A percentile compares a stretch with the other conserved stretches of the same genome.
Evolutionary conservation across 176 grass and related monocot species (phyloP).

Genomic region (Oryza meridionalis): DNA sequence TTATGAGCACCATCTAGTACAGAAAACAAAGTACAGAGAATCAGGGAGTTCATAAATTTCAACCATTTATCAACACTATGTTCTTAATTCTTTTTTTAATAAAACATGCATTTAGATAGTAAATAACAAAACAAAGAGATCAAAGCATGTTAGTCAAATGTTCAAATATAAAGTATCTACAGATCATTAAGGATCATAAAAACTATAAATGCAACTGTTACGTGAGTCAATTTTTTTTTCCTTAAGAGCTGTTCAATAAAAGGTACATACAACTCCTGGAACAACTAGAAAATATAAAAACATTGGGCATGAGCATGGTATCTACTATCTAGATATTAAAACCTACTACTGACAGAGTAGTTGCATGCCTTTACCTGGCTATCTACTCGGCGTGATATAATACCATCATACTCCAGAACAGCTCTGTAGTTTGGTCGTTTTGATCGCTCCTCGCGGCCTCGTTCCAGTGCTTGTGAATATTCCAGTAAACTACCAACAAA

Average conservation of each 20-base stretch:
- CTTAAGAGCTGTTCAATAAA: background rate
- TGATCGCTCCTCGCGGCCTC: slow-evolving; percentile 65
- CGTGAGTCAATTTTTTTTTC: slow-evolving; percentile 10
- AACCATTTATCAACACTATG: slow-evolving; percentile 16
- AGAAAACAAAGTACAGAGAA: background rate
- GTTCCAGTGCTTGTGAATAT: slow-evolving; percentile 69
- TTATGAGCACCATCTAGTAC: background rate
- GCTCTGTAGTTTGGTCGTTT: slow-evolving; percentile 82
- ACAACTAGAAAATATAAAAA: slow-evolving; percentile 22
- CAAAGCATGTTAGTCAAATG: background rate
- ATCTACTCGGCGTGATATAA: slow-evolving; percentile 52
- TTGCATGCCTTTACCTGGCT: slow-evolving; percentile 61
- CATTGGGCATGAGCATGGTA: background rate
- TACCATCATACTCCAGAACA: slow-evolving; percentile 82
- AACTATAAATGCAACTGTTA: slow-evolving; percentile 1
- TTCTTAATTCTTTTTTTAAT: slow-evolving; percentile 6
- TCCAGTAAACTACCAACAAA: slow-evolving; percentile 66
- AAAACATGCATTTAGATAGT: slow-evolving; percentile 7
- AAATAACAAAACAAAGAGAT: slow-evolving; percentile 31
- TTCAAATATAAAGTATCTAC: background rate
- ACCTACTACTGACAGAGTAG: background rate
- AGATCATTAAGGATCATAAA: slow-evolving; percentile 33
- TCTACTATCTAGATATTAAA: slow-evolving; percentile 7
- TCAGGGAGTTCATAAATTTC: background rate
- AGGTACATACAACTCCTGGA: slow-evolving; percentile 5